Base-by-base conservation (phyloP, 305 asterid species). In the Euphrasia arctica region DNA sequence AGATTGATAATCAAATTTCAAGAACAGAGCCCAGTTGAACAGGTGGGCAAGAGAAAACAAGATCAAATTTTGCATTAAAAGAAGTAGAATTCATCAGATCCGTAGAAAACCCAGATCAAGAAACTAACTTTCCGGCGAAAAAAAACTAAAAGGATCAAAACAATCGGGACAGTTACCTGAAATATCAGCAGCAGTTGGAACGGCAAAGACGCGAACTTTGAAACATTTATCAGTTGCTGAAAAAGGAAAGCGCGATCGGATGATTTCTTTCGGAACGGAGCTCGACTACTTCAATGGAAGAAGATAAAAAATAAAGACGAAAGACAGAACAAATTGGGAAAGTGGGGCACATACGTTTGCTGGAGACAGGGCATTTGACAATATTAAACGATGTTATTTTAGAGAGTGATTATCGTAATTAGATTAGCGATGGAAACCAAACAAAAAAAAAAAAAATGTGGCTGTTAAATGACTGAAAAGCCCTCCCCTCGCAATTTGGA, bases 71-170 rank as follows among this genome's bases (percentile, higher is more conserved):
- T 39, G 9, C 11, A 7, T 6, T 18, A 57, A 49, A 57, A 43
- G 49, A 11, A 27, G 48, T 39, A 34, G 45, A 60, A 50, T 10
- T 25, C 41, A 48, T 32, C 72, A 79, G 78, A 79, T 79, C 83
- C 67, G 61, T 32, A 27, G 50, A 34, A 63, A 63, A 63, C 28
- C 63, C 42, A 68, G 64, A 64, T 60, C 70, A 55, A 63, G 61
- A 66, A 49, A 11, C 67, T 29, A 41, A 72, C 34, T 3, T 11
- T 27, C 55, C 8, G 47, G 13, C 48, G 42, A 67, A 31, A 2
- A 62, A 11, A 29, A 18, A 18, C 22, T 18, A 57, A 73, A 50
- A 27, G 39, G 58, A 11, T 6, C 62, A 29, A 45, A 43, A 9
- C 18, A 52, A 2, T 1, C 2, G 22, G 31, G 58, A 13, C 1